A percentile compares a stretch with the other conserved stretches of the same genome.
These are phyloP conservation scores for Trichoderma polysporum DNA, from an alignment of 2,329 filamentous ascomycete genomes.

Conservation along the genomic window DNA sequence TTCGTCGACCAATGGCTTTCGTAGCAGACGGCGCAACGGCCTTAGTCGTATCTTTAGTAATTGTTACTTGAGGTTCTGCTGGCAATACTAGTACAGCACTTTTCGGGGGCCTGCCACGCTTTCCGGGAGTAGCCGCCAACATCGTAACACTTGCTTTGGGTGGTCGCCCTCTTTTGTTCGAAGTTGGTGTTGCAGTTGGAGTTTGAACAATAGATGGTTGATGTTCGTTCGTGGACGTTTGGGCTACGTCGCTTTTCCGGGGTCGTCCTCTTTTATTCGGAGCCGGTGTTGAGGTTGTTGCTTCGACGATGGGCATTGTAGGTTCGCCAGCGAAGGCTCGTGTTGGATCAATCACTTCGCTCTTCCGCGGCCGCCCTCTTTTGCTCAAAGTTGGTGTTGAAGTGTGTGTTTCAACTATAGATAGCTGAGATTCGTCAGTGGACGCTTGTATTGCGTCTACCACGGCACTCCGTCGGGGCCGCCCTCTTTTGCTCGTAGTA, in stretches of 20 bases:
- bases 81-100: background rate
- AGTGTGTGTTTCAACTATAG: background rate
- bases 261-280: background rate
- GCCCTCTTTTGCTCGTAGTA: background rate
- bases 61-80: background rate
- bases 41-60: no score
- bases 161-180: background rate
- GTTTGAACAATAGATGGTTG: background rate
- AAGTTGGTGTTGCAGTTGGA: background rate
- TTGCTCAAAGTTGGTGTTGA: background rate
- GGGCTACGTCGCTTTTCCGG: background rate
- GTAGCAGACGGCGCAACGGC: background rate
- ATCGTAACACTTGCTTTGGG: background rate
- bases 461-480: background rate
- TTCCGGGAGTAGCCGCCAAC: background rate
- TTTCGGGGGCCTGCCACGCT: background rate
- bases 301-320: background rate
- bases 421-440: background rate
- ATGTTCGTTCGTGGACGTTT: background rate
- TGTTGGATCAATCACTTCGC: background rate
- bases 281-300: background rate
- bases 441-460: background rate
- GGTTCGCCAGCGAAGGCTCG: background rate
- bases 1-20: background rate
- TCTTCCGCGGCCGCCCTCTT: background rate